Evolutionary conservation across 108 stramenopile species (phyloP).

Genomic region (Nitzschia sp.): DNA sequence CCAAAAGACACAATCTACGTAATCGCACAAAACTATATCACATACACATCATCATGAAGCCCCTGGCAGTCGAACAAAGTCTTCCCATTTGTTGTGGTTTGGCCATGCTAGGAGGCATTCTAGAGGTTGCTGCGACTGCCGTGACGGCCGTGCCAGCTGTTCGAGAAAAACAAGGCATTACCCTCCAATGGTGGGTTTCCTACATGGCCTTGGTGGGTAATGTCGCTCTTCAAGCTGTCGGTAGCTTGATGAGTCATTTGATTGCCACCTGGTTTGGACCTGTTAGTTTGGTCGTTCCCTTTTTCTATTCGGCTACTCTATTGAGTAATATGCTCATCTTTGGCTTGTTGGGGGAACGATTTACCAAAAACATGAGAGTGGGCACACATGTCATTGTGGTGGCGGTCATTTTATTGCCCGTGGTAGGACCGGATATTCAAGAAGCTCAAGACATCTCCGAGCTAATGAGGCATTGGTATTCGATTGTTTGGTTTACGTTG

Average conservation of each 20-base stretch:
- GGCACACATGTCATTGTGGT: conserved; percentile 46
- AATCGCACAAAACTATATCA: too few relatives aligned
- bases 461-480: conserved; percentile 31
- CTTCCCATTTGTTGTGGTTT: conserved; percentile 27
- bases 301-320: conserved; percentile 26
- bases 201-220: conserved; percentile 18
- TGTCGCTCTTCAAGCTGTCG: conserved; percentile 27
- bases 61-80: conserved; percentile 22
- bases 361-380: conserved; percentile 29
- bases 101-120: conserved; percentile 33
- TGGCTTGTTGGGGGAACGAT: conserved; percentile 31
- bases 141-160: conserved; percentile 33
- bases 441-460: conserved; percentile 1
- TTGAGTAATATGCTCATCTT: conserved; percentile 38
- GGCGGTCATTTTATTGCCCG: conserved; percentile 35
- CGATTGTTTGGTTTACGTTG: conserved; percentile 29
- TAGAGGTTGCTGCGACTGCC: conserved; percentile 34
- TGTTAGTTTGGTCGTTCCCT: conserved; percentile 29
- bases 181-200: background rate
- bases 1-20: too few relatives aligned
- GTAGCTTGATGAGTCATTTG: conserved; percentile 22
- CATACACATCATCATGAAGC: too few relatives aligned
- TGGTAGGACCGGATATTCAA: conserved; percentile 33
- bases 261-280: conserved; percentile 53
- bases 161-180: conserved; percentile 21